Percentiles rank a stretch among this genome's conserved stretches.
Evolutionary conservation across 495 filamentous ascomycete genomes (phyloP).

Genomic region (Neurospora terricola): DNA sequence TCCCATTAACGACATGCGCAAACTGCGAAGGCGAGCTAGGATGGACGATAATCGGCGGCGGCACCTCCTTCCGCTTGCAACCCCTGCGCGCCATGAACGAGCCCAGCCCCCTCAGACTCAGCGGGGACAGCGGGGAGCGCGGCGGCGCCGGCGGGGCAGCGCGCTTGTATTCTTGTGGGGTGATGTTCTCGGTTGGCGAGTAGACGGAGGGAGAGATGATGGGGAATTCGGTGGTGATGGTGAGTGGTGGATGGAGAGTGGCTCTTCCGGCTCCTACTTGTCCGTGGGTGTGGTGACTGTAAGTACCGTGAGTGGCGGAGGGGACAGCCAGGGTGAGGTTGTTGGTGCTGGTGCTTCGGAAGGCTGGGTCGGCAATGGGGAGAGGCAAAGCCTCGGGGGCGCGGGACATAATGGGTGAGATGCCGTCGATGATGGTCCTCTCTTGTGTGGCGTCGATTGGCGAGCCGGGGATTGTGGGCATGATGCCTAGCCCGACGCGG

Average conservation of each 20-base stretch:
- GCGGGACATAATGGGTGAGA: slow-evolving; percentile 18
- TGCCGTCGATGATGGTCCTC: slow-evolving; percentile 2
- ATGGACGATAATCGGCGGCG: slow-evolving; percentile 13
- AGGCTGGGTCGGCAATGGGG: not conserved
- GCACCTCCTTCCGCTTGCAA: slow-evolving; percentile 1
- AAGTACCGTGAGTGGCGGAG: not conserved
- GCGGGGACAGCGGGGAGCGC: slow-evolving; percentile 14
- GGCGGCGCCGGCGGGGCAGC: slow-evolving; percentile 7
- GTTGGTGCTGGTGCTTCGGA: not conserved
- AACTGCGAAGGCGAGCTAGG: not conserved
- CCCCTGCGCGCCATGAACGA: slow-evolving; percentile 5
- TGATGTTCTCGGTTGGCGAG: slow-evolving; percentile 8
- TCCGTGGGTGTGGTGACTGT: not conserved
- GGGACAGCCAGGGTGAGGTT: not conserved
- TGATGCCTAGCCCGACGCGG: not conserved
- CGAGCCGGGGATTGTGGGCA: slow-evolving; percentile 13
- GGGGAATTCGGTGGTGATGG: not conserved
- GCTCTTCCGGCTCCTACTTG: not conserved
- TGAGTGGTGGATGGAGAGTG: not conserved
- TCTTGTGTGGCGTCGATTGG: slow-evolving; percentile 8
- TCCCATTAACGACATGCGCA: not conserved
- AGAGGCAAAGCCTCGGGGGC: not conserved
- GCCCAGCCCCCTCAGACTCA: not conserved
- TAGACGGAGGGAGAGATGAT: not conserved
- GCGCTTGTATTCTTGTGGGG: slow-evolving; percentile 16